Evolutionary conservation across 331 rosid species (phyloP), one percentile per base, ranked within the genome.

Genomic region (Telfairia occidentalis): DNA sequence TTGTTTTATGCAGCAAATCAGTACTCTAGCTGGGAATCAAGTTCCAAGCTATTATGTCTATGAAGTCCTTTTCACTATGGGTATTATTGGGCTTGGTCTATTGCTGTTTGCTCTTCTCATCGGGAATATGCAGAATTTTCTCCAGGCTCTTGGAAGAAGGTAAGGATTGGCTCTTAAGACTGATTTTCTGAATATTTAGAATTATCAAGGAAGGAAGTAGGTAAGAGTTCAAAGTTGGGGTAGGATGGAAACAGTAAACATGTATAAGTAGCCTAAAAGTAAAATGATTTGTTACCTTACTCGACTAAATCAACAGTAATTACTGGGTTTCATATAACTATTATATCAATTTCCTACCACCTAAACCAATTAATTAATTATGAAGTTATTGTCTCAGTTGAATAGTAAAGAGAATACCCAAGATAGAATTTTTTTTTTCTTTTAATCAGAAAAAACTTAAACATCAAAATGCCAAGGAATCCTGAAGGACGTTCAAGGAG

Each of bases 41-140:
- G 4, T 1, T 59, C 98, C 98, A 3, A 92, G 98, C 84, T 81
- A 82, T 76, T 86, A 83, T 85, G 79, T 82, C 7, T 60, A 92
- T 92, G 98, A 92, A 82, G 93, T 90, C 65, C 79, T 87, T 26
- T 92, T 90, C 57, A 85, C 96, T 45, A 92, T 90, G 92, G 86
- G 55, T 43, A 89, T 90, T 77, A 83, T 90, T 57, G 96, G 96
- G 73, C 78, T 90, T 59, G 92, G 91, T 43, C 91, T 90, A 76
- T 86, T 92, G 79, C 91, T 86, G 78, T 85, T 86, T 34, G 96
- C 92, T 48, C 85, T 90, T 74, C 97, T 92, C 75, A 87, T 92
- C 75, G 97, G 98, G 77, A 86, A 92, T 71, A 90, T 90, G 83
- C 96, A 92, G 75, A 90, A 90, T 82, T 92, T 90, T 79, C 97